Percentiles rank a stretch among this genome's conserved stretches.
These are phyloP conservation scores for Akebia trifoliata DNA, from an alignment of 164 flowering plant species.

Conservation along the genomic window DNA sequence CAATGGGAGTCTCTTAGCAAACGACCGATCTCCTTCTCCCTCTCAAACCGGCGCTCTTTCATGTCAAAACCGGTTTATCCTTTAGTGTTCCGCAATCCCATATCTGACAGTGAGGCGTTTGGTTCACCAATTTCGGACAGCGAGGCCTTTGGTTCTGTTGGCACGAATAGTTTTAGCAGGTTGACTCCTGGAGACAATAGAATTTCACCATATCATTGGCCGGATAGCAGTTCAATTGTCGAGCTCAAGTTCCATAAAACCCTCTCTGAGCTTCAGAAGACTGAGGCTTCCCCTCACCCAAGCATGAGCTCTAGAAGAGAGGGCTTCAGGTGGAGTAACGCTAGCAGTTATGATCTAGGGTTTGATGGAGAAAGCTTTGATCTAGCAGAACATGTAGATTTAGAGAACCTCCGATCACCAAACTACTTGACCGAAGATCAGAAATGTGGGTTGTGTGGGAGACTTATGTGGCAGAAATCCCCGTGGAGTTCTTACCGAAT, in stretches of 20 bases:
- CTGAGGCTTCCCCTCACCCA: conserved; percentile 36
- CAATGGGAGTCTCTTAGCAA: conserved; percentile 31
- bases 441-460: conserved; percentile 43
- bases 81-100: conserved; percentile 35
- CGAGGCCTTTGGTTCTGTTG: conserved; percentile 24
- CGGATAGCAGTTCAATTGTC: conserved; percentile 19
- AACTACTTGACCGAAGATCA: conserved; percentile 15
- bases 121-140: conserved; percentile 31
- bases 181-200: conserved; percentile 27
- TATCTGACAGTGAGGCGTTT: conserved; percentile 33
- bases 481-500: conserved; percentile 44
- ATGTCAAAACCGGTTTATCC: conserved; percentile 48
- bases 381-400: conserved; percentile 21
- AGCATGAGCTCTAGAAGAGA: conserved; percentile 43
- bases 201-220: conserved; percentile 26
- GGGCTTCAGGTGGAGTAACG: conserved; percentile 44
- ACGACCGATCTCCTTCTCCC: conserved; percentile 21
- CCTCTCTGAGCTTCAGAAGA: conserved; percentile 31
- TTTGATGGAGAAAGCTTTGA: conserved; percentile 36
- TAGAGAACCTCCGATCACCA: conserved; percentile 21
- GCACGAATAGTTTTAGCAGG: conserved; percentile 22
- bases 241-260: conserved; percentile 32
- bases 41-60: conserved; percentile 33
- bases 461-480: conserved; percentile 36
- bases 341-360: conserved; percentile 43